Percentiles rank a stretch among this genome's conserved stretches.
These are phyloP conservation scores for Capsicum chinense DNA, from an alignment of 257 asterid genomes.

Conservation along the genomic window DNA sequence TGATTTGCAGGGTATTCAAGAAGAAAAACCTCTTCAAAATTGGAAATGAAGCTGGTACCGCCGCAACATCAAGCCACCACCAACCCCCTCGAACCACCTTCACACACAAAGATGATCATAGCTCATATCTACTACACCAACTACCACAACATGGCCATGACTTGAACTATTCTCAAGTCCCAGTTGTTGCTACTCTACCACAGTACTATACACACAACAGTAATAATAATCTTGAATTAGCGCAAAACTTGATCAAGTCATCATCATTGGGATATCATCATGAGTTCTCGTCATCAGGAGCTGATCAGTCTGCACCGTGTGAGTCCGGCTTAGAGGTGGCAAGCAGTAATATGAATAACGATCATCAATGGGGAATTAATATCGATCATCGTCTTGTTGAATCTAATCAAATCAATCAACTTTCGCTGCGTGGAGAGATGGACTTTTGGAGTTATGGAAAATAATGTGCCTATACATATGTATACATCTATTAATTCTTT, in stretches of 20 bases:
- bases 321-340: conserved; percentile 37
- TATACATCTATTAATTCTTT: not conserved
- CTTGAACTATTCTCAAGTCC: conserved; percentile 44
- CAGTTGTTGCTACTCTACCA: conserved; percentile 17
- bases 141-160: conserved; percentile 29
- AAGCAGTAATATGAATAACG: conserved; percentile 33
- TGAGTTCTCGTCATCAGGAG: conserved; percentile 27
- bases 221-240: conserved; percentile 46
- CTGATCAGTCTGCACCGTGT: conserved; percentile 33
- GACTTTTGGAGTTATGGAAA: conserved; percentile 80
- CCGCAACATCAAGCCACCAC: not conserved
- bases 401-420: conserved; percentile 52
- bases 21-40: conserved; percentile 81
- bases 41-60: conserved; percentile 43
- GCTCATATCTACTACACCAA: conserved; percentile 38
- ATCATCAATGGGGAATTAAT: conserved; percentile 59
- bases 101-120: conserved; percentile 33
- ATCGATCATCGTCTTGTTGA: conserved; percentile 32
- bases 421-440: conserved; percentile 67
- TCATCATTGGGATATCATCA: conserved; percentile 6
- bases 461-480: not conserved
- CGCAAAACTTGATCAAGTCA: conserved; percentile 49
- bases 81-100: conserved; percentile 35
- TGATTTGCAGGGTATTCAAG: conserved; percentile 89
- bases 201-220: conserved; percentile 36